phyloP scores from a whole-genome alignment of 371 early-diverging fungal genomes.

The Mortierella sp. region DNA sequence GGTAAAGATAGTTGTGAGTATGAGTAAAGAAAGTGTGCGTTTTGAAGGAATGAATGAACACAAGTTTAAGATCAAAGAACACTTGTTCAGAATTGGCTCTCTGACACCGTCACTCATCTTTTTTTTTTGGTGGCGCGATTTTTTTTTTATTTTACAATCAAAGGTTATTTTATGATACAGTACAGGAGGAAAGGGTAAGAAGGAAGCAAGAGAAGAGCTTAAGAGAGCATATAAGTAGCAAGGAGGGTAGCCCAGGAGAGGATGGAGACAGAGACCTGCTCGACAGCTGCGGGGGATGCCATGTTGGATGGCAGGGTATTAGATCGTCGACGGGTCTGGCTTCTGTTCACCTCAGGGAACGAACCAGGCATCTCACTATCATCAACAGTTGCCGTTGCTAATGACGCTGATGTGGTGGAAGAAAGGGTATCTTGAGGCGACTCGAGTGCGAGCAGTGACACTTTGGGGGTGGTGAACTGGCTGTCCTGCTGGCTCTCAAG shows the following conservation, averaged over 20 bases:
- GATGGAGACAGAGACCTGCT: slow-evolving; percentile 39
- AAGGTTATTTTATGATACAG: background rate
- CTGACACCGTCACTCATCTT: background rate
- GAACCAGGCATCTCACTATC: background rate
- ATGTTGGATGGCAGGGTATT: slow-evolving; percentile 12
- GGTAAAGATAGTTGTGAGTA: too few relatives aligned
- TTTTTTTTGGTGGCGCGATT: slow-evolving; percentile 7
- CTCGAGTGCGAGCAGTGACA: background rate
- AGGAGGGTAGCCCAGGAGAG: slow-evolving; percentile 51
- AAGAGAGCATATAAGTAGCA: slow-evolving; percentile 47
- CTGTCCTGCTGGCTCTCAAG: background rate
- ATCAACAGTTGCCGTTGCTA: background rate
- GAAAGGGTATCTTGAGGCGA: background rate
- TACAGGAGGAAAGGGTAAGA: too few relatives aligned
- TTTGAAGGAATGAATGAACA: background rate
- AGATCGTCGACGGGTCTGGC: background rate
- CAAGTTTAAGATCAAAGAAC: background rate
- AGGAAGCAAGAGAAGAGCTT: background rate
- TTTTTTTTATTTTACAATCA: slow-evolving; percentile 8
- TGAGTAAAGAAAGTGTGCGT: background rate
- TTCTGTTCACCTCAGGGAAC: background rate
- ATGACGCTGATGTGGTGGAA: background rate
- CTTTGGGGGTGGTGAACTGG: background rate
- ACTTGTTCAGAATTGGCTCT: background rate
- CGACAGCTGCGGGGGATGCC: slow-evolving; percentile 8